A percentile compares a stretch with the other conserved stretches of the same genome.
Evolutionary conservation across 352 stramenopile genomes (phyloP).

Genomic region (Phytophthora megakarya): DNA sequence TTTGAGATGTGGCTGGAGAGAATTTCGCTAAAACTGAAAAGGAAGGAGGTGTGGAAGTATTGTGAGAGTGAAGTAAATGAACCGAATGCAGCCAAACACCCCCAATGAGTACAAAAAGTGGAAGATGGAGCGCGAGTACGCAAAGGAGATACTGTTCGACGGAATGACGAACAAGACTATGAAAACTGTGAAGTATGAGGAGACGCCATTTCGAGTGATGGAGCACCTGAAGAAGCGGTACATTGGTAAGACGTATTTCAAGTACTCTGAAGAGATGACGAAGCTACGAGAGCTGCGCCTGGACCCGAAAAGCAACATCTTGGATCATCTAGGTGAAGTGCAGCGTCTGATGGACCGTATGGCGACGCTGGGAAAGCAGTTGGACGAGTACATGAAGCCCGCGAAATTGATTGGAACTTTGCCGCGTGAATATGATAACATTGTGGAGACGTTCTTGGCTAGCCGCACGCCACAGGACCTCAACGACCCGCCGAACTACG

Average conservation of each 20-base stretch:
- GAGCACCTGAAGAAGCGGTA: conserved; percentile 9
- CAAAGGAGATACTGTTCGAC: conserved; percentile 7
- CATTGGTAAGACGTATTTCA: conserved; percentile 9
- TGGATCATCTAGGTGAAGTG: conserved; percentile 9
- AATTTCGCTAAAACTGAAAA: too few relatives aligned
- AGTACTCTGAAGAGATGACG: conserved; percentile 4
- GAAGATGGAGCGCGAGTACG: not conserved
- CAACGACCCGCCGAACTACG: too few relatives aligned
- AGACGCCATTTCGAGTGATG: conserved; percentile 4
- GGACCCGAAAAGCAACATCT: conserved; percentile 1
- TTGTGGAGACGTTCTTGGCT: not conserved
- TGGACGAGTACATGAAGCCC: conserved; percentile 8
- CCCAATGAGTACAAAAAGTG: too few relatives aligned
- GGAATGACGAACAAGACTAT: conserved; percentile 4
- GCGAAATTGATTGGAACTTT: not conserved
- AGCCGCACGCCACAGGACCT: not conserved
- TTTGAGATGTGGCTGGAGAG: too few relatives aligned
- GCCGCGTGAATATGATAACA: not conserved
- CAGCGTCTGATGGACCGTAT: not conserved
- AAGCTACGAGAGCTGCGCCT: conserved; percentile 2
- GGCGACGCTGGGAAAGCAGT: not conserved
- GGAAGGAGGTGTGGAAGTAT: too few relatives aligned
- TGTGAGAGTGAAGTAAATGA: too few relatives aligned
- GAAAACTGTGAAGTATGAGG: conserved; percentile 13
- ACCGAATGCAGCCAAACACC: too few relatives aligned